Conservation (phyloP, 2,329 filamentous ascomycete species). For the Xylariaceae sp. region DNA sequence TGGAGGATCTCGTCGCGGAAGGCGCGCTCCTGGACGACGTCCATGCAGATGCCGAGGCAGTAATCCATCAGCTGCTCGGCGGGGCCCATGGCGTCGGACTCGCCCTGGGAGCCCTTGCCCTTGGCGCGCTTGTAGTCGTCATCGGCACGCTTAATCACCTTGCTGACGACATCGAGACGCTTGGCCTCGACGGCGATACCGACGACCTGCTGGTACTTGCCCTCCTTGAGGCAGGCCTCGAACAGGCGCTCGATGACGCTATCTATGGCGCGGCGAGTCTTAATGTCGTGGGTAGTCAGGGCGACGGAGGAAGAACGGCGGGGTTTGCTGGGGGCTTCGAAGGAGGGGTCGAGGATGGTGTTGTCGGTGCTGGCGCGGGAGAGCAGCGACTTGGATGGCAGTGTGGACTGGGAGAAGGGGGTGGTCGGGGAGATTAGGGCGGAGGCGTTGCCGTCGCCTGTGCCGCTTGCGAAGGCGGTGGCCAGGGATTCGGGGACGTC, state of each 20-base stretch:
- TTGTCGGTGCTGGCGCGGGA: conserved; percentile 73
- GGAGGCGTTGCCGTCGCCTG: conserved; percentile 63
- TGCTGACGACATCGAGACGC: conserved; percentile 81
- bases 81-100: conserved; percentile 52
- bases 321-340: conserved; percentile 52
- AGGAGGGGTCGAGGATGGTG: conserved; percentile 58
- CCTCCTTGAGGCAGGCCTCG: conserved; percentile 80
- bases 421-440: conserved; percentile 83
- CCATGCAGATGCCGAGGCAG: conserved; percentile 93
- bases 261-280: conserved; percentile 77
- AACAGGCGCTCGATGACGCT: conserved; percentile 85
- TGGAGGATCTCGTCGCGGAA: conserved; percentile 82
- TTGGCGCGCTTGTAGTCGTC: conserved; percentile 75
- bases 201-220: conserved; percentile 91
- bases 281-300: conserved; percentile 59
- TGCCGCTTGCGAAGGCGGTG: conserved; percentile 71
- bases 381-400: conserved; percentile 93
- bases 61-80: conserved; percentile 97
- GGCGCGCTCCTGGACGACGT: conserved; percentile 88
- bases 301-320: conserved; percentile 60
- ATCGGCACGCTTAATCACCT: conserved; percentile 84
- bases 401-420: conserved; percentile 88
- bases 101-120: conserved; percentile 59
- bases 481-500: conserved; percentile 65
- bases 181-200: conserved; percentile 95